Evolutionary conservation across 2,329 filamentous ascomycete genomes (phyloP).

Genomic region (Blastomyces parvus): DNA sequence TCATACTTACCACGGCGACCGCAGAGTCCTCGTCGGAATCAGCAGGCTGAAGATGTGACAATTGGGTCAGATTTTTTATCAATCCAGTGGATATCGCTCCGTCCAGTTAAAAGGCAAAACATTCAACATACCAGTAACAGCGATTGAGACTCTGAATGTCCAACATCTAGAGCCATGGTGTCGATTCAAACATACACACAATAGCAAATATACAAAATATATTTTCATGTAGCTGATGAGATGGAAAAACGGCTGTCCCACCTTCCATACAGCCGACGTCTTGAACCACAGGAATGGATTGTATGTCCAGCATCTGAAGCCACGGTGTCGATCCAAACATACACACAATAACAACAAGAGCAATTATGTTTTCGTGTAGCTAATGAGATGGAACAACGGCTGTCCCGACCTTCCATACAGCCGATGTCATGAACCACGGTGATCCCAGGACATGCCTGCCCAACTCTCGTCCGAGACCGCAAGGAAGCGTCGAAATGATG

Average conservation of each 20-base stretch:
- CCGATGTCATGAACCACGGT: not conserved
- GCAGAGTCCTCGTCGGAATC: constrained; percentile 8
- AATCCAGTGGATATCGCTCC: not conserved
- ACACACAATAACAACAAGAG: not conserved
- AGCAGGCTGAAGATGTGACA: not conserved
- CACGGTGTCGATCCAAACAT: not conserved
- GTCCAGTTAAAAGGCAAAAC: not conserved
- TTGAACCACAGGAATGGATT: not conserved
- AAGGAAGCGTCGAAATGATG: not conserved
- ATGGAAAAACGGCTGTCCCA: too few species aligned
- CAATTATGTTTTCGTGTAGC: constrained; percentile 5
- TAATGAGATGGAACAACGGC: too few species aligned
- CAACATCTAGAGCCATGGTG: not conserved
- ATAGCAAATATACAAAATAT: constrained; percentile 3
- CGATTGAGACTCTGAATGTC: not conserved
- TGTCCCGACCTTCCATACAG: not conserved
- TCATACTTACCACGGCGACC: not conserved
- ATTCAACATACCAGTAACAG: not conserved
- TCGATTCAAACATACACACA: not conserved
- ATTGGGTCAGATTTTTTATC: not conserved
- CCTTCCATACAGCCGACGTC: not conserved
- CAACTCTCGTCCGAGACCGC: not conserved
- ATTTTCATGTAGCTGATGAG: not conserved
- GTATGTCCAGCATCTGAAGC: not conserved
- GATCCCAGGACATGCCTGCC: not conserved